A percentile compares a stretch with the other conserved stretches of the same genome.
Evolutionary conservation across 495 filamentous ascomycete species (phyloP).

Genomic region (Wilcoxina mikolae): DNA sequence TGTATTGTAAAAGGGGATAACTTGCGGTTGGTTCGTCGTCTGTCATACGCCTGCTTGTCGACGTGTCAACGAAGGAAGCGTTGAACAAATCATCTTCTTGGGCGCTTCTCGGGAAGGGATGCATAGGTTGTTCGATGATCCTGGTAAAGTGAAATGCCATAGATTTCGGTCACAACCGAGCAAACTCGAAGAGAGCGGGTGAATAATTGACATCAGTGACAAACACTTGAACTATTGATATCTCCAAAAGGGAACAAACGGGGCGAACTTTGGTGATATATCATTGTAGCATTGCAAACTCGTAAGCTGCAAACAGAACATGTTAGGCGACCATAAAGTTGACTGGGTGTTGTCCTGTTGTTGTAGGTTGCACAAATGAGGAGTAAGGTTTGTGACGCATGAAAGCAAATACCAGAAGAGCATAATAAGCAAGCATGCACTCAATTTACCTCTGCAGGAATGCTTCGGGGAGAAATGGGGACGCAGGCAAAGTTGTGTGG

Average conservation of each 20-base stretch:
- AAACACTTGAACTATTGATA: neutral
- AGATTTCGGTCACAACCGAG: neutral
- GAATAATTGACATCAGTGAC: neutral
- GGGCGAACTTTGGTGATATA: neutral
- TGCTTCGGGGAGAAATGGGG: no score
- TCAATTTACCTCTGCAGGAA: no score
- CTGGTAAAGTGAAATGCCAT: neutral
- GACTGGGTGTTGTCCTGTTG: no score
- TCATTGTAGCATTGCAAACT: constrained; percentile 1
- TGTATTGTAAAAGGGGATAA: neutral
- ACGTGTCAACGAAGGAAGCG: constrained; percentile 6
- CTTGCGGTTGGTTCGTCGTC: neutral
- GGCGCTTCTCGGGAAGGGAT: neutral
- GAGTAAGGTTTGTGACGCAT: no score
- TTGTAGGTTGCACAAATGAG: no score
- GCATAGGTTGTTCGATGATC: neutral
- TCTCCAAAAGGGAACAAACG: constrained; percentile 1
- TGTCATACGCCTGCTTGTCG: neutral
- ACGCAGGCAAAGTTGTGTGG: no score
- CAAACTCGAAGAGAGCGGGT: neutral
- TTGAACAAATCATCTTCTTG: constrained; percentile 4
- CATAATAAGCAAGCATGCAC: no score
- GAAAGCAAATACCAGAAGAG: no score
- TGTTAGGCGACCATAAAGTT: neutral
- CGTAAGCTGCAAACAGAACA: constrained; percentile 3